Base-by-base conservation (phyloP, 2,329 filamentous ascomycete species). In the Sclerotiophoma versabilis region DNA sequence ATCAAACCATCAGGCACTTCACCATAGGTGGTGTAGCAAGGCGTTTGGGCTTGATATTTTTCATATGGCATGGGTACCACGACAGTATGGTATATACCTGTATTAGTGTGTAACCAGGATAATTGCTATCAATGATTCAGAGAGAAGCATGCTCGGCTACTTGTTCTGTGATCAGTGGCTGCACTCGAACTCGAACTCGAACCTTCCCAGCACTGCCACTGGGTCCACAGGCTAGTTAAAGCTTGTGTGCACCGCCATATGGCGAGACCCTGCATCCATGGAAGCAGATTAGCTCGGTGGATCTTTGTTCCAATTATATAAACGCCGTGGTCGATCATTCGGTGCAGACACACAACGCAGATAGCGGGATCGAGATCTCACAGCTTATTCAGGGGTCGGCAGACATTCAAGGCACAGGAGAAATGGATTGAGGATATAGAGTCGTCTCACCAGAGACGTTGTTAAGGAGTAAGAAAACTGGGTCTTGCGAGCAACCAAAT, bases 351-450 rank as follows among this genome's bases (percentile, higher is more conserved):
- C 49, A 37, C 50, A 44, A 43, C 43, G 25, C 37, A 43, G 3
- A 33, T n/a, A 37, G 27, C 15, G 9, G 27, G 17, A 5, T 44
- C 25, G 1, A n/a, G 3, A 15, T 2, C 8, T 30, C 12, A 36
- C 22, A 19, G 11, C 11, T 36, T 45, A 7, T 27, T 20, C 17
- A 20, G 17, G n/a, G 15, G 10, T 15, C 19, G 27, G 10, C 23
- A 12, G 32, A 26, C 17, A 9, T 30, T 44, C 45, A 39, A 53
- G 59, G 60, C 64, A 67, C 58, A 63, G 57, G 63, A 60, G 58
- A 63, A 61, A 55, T 70, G 62, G 57, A 70, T 68, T 69, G 64
- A 70, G 66, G 68, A 71, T 72, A 71, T 72, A 64, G 58, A 64
- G 64, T 60, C 60, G 58, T 66, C 61, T 67, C 57, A n/a, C 59